Evolutionary conservation across 352 stramenopile genomes (phyloP).

Genomic region (Proteromonas lacertae): DNA sequence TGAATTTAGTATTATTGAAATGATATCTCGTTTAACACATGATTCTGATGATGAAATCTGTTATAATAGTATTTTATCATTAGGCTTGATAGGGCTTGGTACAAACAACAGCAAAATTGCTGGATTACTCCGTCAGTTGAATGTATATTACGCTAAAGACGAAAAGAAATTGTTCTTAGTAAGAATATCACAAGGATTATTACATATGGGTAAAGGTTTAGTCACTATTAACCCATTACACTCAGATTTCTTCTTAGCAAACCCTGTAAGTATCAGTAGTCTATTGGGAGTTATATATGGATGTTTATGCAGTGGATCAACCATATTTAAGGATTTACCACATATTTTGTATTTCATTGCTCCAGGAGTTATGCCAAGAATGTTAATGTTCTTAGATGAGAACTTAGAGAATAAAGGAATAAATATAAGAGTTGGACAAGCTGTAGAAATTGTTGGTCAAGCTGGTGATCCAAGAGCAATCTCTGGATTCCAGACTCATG

Average conservation of each 20-base stretch:
- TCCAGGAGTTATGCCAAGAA: conserved; percentile 77
- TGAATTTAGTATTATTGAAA: conserved; percentile 78
- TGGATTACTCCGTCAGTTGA: conserved; percentile 66
- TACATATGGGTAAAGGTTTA: conserved; percentile 95
- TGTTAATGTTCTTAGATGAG: conserved; percentile 77
- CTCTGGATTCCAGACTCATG: conserved; percentile 97
- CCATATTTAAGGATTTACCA: conserved; percentile 80
- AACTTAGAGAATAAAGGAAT: conserved; percentile 71
- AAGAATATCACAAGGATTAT: conserved; percentile 82
- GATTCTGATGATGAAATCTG: conserved; percentile 76
- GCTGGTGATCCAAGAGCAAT: conserved; percentile 94
- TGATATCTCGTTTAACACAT: conserved; percentile 84
- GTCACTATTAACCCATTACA: conserved; percentile 88
- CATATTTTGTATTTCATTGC: conserved; percentile 91
- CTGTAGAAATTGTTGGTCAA: conserved; percentile 93
- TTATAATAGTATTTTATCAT: conserved; percentile 61
- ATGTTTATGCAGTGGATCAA: conserved; percentile 83
- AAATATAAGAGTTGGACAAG: conserved; percentile 88
- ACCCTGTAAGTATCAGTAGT: conserved; percentile 5
- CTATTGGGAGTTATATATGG: conserved; percentile 27
- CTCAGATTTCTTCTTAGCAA: conserved; percentile 60
- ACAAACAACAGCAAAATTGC: conserved; percentile 98
- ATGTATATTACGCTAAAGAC: conserved; percentile 90
- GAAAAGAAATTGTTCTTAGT: conserved; percentile 86
- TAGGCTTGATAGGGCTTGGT: conserved; percentile 65